Evolutionary conservation across 75 land plant genomes (phyloP).

Genomic region (Isoetes taiwanensis): DNA sequence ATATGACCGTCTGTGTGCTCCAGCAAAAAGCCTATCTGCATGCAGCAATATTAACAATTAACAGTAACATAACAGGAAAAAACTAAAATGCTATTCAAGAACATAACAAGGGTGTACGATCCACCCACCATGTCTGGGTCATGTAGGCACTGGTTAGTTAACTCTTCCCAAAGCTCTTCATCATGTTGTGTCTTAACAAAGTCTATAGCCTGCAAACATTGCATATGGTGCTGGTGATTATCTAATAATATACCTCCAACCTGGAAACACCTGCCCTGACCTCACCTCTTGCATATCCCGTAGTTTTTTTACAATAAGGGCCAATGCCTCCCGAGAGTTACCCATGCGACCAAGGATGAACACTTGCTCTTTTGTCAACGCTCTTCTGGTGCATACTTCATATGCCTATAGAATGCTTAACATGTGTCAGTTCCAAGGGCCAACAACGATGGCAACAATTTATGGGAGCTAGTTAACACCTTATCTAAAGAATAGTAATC

Average conservation of each 20-base stretch:
- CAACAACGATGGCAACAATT: background rate
- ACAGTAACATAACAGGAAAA: background rate
- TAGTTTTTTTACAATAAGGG: slow-evolving; percentile 72
- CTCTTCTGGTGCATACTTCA: slow-evolving; percentile 76
- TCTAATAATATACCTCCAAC: too few relatives aligned
- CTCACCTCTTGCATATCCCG: slow-evolving; percentile 82
- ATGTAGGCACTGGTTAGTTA: slow-evolving; percentile 72
- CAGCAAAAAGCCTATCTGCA: slow-evolving; percentile 73
- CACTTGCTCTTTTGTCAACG: slow-evolving; percentile 74
- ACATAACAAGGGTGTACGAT: background rate
- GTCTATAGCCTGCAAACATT: slow-evolving; percentile 67
- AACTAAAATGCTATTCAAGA: background rate
- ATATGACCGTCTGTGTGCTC: slow-evolving; percentile 97
- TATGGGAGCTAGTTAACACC: slow-evolving; percentile 28
- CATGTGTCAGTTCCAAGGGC: background rate
- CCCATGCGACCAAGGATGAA: slow-evolving; percentile 96
- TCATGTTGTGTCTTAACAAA: slow-evolving; percentile 88
- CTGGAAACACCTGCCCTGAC: too few relatives aligned
- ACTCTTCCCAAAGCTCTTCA: slow-evolving; percentile 94
- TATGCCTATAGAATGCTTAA: slow-evolving; percentile 49
- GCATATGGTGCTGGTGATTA: too few relatives aligned
- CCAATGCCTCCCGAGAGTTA: slow-evolving; percentile 70
- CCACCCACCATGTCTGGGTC: slow-evolving; percentile 81
- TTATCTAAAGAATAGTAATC: slow-evolving; percentile 83
- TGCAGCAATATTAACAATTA: too few relatives aligned